Evolutionary conservation across 768 basidiomycete genomes (phyloP).

Genomic region (Kwoniella shandongensis): DNA sequence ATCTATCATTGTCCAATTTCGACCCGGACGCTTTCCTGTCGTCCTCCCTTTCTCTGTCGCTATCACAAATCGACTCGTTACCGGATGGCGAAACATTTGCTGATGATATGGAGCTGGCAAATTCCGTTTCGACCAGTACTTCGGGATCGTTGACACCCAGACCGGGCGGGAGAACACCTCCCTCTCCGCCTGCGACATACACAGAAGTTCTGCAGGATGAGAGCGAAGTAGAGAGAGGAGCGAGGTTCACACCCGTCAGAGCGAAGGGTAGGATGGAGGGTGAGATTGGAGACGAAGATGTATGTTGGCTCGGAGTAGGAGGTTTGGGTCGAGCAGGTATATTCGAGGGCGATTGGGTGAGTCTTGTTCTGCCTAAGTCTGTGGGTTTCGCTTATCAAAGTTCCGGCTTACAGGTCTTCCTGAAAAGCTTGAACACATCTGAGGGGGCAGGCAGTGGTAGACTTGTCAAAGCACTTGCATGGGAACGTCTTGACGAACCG

Average conservation of each 20-base stretch:
- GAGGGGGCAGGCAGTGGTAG: conserved; percentile 13
- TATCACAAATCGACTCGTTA: neutral
- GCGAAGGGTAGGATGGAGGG: conserved; percentile 2
- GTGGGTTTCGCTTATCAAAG: no score
- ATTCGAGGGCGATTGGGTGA: conserved; percentile 52
- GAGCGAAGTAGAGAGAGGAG: conserved; percentile 17
- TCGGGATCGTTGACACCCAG: conserved; percentile 43
- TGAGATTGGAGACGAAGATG: conserved; percentile 15
- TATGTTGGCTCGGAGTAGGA: conserved; percentile 47
- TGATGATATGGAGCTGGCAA: conserved; percentile 12
- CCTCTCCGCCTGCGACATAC: conserved; percentile 15
- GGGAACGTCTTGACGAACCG: conserved; percentile 36
- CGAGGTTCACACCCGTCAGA: conserved; percentile 26
- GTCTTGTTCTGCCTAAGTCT: conserved; percentile 6
- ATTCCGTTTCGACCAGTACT: conserved; percentile 24
- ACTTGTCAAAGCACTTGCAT: conserved; percentile 43
- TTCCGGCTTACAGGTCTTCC: conserved; percentile 14
- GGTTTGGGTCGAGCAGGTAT: conserved; percentile 50
- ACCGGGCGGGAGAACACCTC: conserved; percentile 20
- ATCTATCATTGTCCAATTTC: conserved; percentile 38
- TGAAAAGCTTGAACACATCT: neutral
- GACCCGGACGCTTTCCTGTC: conserved; percentile 50
- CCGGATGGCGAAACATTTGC: conserved; percentile 10
- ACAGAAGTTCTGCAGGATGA: neutral
- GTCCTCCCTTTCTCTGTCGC: conserved; percentile 25